Percentiles rank a stretch among this genome's conserved stretches.
phyloP scores from a whole-genome alignment of 176 grass and related monocot species.

The Carex cristatella region DNA sequence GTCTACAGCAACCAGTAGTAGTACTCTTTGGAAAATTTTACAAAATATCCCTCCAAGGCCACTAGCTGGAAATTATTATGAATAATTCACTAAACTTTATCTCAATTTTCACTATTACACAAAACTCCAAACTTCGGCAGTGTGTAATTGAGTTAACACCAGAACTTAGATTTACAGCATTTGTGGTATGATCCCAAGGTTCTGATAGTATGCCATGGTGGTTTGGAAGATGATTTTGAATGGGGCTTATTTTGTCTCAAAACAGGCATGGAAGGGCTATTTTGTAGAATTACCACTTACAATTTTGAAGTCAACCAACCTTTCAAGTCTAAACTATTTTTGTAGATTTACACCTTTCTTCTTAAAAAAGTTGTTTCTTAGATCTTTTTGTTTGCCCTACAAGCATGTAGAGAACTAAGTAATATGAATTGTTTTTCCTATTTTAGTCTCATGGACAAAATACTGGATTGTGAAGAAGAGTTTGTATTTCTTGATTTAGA shows the following conservation, averaged over 20 bases:
- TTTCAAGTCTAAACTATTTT: not conserved
- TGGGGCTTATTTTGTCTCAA: not conserved
- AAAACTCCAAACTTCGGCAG: not conserved
- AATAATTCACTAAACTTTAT: not conserved
- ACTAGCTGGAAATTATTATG: not conserved
- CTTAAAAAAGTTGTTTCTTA: not conserved
- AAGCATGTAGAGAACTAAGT: not conserved
- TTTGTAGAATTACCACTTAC: not conserved
- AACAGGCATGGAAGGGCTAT: not conserved
- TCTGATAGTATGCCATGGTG: not conserved
- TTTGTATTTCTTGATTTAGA: slow-evolving; percentile 69
- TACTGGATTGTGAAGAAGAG: slow-evolving; percentile 44
- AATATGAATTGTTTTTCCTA: not conserved
- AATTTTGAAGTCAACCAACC: not conserved
- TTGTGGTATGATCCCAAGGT: not conserved
- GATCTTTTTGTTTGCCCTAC: not conserved
- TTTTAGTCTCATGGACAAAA: slow-evolving; percentile 2
- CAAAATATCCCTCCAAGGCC: not conserved
- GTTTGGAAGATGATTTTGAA: not conserved
- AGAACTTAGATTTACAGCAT: not conserved
- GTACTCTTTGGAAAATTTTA: not conserved
- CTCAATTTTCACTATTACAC: not conserved
- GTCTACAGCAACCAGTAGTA: not conserved
- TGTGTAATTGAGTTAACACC: not conserved
- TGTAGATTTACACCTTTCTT: too few species aligned